These are phyloP conservation scores for Saccharomycopsis selenospora DNA, from an alignment of 805 yeast genomes.

Conservation along the genomic window DNA sequence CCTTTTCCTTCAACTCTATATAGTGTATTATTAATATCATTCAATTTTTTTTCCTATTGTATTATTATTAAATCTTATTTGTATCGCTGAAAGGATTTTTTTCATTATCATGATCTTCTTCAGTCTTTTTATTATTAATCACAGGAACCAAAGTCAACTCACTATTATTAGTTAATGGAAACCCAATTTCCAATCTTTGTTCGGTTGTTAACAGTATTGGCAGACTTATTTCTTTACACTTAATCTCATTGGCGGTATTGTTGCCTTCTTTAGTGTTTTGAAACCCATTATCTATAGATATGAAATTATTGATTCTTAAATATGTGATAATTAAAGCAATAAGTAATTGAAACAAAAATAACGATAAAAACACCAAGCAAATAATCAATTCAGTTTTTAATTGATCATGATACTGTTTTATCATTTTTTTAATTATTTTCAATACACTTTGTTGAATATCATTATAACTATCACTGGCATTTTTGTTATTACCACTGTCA, in stretches of 20 bases:
- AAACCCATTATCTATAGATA: slow-evolving; percentile 1
- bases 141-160: too few species aligned
- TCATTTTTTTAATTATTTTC: slow-evolving; percentile 21
- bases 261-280: too few species aligned
- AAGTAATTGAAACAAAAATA: slow-evolving; percentile 43
- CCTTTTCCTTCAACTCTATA: too few species aligned
- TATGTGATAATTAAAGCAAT: slow-evolving; percentile 28
- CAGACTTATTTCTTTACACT: too few species aligned
- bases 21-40: too few species aligned
- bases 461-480: slow-evolving; percentile 12
- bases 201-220: too few species aligned
- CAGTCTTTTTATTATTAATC: not conserved
- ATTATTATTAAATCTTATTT: not conserved
- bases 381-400: slow-evolving; percentile 41
- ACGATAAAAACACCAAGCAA: slow-evolving; percentile 35
- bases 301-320: not conserved
- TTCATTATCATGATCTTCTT: not conserved
- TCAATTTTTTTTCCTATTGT: too few species aligned
- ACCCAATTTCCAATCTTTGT: too few species aligned
- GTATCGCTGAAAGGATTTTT: not conserved
- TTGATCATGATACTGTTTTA: slow-evolving; percentile 31
- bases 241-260: too few species aligned
- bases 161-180: too few species aligned
- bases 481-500: slow-evolving; percentile 18
- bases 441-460: not conserved